Conservation (phyloP, 768 basidiomycete species). For the Lentinula guzmanii region DNA sequence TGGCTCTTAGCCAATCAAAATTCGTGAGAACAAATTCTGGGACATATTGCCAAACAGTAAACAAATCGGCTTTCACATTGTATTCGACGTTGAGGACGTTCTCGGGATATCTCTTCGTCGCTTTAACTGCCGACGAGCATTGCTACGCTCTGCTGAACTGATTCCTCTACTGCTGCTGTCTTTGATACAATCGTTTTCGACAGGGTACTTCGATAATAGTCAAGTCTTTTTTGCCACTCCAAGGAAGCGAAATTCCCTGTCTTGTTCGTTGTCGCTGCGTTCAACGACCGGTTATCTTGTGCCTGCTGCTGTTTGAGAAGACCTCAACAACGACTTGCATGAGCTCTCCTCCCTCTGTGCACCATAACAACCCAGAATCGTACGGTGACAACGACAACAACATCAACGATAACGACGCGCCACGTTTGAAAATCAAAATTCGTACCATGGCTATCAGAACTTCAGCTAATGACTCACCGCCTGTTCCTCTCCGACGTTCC, state of each 20-base stretch:
- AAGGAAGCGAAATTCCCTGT: too few species aligned
- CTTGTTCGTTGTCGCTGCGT: neutral
- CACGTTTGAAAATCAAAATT: neutral
- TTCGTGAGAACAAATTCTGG: neutral
- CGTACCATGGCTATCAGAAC: neutral
- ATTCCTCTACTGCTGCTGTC: neutral
- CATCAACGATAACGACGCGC: neutral
- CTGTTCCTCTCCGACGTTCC: slow-evolving; percentile 25
- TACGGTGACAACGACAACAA: too few species aligned
- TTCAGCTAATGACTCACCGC: neutral
- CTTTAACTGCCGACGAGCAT: neutral
- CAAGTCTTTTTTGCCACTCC: too few species aligned
- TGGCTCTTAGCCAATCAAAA: neutral
- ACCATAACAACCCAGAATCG: neutral
- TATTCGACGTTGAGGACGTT: neutral
- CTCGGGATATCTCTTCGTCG: neutral
- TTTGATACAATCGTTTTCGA: neutral
- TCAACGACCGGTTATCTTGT: too few species aligned
- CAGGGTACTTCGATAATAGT: neutral
- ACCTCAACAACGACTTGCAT: neutral
- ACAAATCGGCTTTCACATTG: neutral
- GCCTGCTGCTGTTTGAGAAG: neutral
- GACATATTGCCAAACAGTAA: neutral
- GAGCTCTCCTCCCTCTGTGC: neutral
- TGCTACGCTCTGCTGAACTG: neutral